Evolutionary conservation across 73 alveolate genomes (phyloP).

Genomic region (Paramecium pentaurelia): DNA sequence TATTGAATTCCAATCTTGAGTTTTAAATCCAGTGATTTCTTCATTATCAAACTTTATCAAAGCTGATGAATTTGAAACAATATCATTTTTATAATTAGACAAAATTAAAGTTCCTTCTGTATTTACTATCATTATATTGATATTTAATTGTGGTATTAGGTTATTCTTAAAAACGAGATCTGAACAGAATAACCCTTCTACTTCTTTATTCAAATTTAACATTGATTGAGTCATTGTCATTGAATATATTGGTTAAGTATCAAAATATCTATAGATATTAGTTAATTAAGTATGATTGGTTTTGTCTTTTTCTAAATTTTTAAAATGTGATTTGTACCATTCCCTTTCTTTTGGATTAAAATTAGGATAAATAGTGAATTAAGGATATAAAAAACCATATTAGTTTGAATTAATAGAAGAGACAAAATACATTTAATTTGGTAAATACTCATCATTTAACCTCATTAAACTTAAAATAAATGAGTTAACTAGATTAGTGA

Average conservation of each 20-base stretch:
- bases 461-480: background rate
- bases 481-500: background rate
- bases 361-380: background rate
- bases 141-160: background rate
- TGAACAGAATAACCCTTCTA: background rate
- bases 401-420: background rate
- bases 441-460: background rate
- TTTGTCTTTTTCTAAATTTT: background rate
- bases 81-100: background rate
- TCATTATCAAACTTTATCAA: background rate
- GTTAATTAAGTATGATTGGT: background rate
- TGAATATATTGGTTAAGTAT: background rate
- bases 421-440: background rate
- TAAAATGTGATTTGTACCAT: background rate
- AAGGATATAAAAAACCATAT: background rate
- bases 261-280: background rate
- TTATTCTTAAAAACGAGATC: background rate
- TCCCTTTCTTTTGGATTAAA: background rate
- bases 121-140: background rate
- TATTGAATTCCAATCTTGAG: background rate
- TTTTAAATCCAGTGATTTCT: background rate
- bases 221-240: slow-evolving; percentile 3
- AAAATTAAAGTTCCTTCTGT: background rate
- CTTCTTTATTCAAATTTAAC: background rate
- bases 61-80: background rate